A percentile compares a stretch with the other conserved stretches of the same genome.
Evolutionary conservation across 441 rosid genomes (phyloP).

Genomic region (Theobroma grandiflorum): DNA sequence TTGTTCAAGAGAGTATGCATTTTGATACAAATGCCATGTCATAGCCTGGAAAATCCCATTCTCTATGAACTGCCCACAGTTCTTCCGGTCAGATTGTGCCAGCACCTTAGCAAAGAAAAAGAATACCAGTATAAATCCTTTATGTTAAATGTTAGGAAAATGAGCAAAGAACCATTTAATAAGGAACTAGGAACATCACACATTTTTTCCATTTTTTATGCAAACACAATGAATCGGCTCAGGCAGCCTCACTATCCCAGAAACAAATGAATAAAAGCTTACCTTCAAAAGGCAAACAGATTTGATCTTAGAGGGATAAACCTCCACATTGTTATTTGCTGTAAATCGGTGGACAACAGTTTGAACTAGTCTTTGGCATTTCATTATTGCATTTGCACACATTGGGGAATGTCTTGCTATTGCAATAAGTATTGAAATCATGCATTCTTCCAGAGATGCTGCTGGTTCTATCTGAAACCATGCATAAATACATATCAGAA

Average conservation of each 20-base stretch:
- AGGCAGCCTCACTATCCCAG: slow-evolving; percentile 2
- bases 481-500: slow-evolving; percentile 23
- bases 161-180: slow-evolving; percentile 17
- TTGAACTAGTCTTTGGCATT: slow-evolving; percentile 77
- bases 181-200: slow-evolving; percentile 8
- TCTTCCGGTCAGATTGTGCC: slow-evolving; percentile 70
- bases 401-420: slow-evolving; percentile 92
- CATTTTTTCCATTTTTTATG: background rate
- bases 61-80: slow-evolving; percentile 62
- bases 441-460: slow-evolving; percentile 63
- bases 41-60: slow-evolving; percentile 59
- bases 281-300: slow-evolving; percentile 79
- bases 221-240: background rate
- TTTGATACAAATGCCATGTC: slow-evolving; percentile 79
- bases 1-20: slow-evolving; percentile 66
- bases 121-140: slow-evolving; percentile 17
- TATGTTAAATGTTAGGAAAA: slow-evolving; percentile 17
- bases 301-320: slow-evolving; percentile 63
- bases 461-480: slow-evolving; percentile 65
- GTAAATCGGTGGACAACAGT: slow-evolving; percentile 68
- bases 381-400: slow-evolving; percentile 73
- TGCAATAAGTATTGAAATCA: slow-evolving; percentile 69
- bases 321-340: slow-evolving; percentile 45
- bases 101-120: slow-evolving; percentile 57
- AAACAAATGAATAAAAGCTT: slow-evolving; percentile 27